Conservation (phyloP, 2,329 filamentous ascomycete species). For the Neonectria neomacrospora region DNA sequence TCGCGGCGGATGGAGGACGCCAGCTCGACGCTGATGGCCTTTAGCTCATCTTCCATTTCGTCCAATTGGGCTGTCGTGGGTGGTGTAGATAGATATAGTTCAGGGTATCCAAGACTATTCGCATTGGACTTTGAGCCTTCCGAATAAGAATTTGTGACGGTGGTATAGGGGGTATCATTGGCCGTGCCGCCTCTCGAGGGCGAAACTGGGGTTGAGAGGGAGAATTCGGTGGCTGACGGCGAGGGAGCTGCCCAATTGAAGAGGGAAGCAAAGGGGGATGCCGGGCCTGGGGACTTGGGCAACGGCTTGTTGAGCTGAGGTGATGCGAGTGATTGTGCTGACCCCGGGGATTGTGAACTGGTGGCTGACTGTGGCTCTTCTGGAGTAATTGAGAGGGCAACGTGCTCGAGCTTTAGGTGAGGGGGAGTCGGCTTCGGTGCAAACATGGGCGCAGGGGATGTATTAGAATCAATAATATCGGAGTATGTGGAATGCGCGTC, state of each 20-base stretch:
- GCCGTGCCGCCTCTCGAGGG: conserved; percentile 51
- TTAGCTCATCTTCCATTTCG: conserved; percentile 94
- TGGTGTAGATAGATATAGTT: conserved; percentile 64
- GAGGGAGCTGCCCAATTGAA: conserved; percentile 64
- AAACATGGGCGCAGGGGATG: conserved; percentile 59
- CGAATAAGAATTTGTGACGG: conserved; percentile 45
- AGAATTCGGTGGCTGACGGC: conserved; percentile 62
- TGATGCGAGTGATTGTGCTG: conserved; percentile 41
- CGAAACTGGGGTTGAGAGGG: conserved; percentile 64
- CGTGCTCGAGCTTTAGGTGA: conserved; percentile 61
- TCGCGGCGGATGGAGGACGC: conserved; percentile 93
- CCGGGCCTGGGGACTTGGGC: conserved; percentile 62
- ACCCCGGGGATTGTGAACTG: conserved; percentile 43
- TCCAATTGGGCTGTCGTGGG: conserved; percentile 69
- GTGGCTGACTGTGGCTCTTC: conserved; percentile 42
- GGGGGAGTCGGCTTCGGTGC: conserved; percentile 62
- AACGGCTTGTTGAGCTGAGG: conserved; percentile 64
- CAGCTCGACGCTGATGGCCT: conserved; percentile 91
- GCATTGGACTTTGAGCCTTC: conserved; percentile 55
- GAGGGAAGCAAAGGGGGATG: conserved; percentile 61
- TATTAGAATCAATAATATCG: conserved; percentile 52
- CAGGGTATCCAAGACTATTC: conserved; percentile 60
- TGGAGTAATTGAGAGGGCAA: conserved; percentile 48
- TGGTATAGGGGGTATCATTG: conserved; percentile 48
- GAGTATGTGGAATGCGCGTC: conserved; percentile 42